These are phyloP conservation scores for Ganoderma leucocontextum DNA, from an alignment of 1,284 basidiomycete species.

Conservation along the genomic window DNA sequence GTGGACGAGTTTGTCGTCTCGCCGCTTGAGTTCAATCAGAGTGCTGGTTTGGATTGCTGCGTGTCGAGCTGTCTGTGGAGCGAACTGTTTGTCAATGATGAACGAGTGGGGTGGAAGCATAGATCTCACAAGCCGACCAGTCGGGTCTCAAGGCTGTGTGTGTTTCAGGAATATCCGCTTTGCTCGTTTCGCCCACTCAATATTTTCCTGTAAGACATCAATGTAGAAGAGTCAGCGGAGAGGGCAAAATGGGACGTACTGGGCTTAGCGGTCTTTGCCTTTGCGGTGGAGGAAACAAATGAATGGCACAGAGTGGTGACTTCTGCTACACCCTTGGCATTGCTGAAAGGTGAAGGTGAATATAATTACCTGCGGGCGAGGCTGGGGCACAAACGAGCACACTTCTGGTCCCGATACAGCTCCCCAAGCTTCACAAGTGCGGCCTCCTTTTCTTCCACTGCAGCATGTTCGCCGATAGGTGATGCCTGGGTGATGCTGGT, in stretches of 20 bases:
- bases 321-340: slow-evolving; percentile 86
- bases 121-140: slow-evolving; percentile 80
- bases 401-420: slow-evolving; percentile 89
- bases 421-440: slow-evolving; percentile 90
- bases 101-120: neutral
- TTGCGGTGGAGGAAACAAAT: slow-evolving; percentile 95
- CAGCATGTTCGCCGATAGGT: slow-evolving; percentile 35
- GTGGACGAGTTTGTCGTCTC: slow-evolving; percentile 98
- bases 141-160: slow-evolving; percentile 91
- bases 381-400: slow-evolving; percentile 38
- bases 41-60: slow-evolving; percentile 81
- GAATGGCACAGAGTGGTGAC: slow-evolving; percentile 88
- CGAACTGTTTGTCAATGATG: neutral
- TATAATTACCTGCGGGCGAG: neutral
- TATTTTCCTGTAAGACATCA: slow-evolving; percentile 87
- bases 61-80: slow-evolving; percentile 75
- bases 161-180: slow-evolving; percentile 95
- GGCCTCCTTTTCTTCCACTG: slow-evolving; percentile 60
- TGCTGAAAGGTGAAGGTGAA: slow-evolving; percentile 53
- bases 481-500: slow-evolving; percentile 20
- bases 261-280: slow-evolving; percentile 98
- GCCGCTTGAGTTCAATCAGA: slow-evolving; percentile 93
- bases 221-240: slow-evolving; percentile 66
- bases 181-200: slow-evolving; percentile 91
- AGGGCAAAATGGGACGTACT: slow-evolving; percentile 59